These are phyloP conservation scores for Guadua angustifolia DNA, from an alignment of 176 grass and related monocot species.

Conservation along the genomic window DNA sequence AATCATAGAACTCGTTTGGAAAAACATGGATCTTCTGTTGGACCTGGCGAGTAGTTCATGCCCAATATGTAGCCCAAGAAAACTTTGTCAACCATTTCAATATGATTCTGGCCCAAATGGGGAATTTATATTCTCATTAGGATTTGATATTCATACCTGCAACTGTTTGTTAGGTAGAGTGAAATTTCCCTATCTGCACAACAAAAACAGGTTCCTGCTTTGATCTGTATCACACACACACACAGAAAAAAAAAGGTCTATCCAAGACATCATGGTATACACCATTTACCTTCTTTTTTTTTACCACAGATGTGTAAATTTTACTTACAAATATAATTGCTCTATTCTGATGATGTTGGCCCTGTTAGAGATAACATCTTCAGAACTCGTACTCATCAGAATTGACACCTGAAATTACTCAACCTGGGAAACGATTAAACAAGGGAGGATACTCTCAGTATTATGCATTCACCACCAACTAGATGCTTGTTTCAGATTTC, in stretches of 20 bases:
- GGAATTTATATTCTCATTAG: background rate
- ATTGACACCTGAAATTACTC: background rate
- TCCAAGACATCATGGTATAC: background rate
- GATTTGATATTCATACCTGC: background rate
- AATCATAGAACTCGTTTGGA: background rate
- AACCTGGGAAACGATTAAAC: no score
- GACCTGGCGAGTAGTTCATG: background rate
- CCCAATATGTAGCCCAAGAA: slow-evolving; percentile 16
- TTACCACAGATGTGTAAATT: background rate
- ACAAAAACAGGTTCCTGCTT: background rate
- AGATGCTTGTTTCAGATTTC: no score
- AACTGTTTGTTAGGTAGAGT: background rate
- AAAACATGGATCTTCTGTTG: background rate
- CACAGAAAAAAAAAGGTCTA: background rate
- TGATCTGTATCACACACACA: no score
- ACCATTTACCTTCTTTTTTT: background rate
- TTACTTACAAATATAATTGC: background rate
- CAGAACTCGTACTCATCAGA: background rate
- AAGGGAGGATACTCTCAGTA: no score
- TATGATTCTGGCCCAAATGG: background rate
- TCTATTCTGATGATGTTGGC: background rate
- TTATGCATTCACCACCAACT: no score
- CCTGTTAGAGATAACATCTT: slow-evolving; percentile 34
- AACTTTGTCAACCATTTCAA: background rate
- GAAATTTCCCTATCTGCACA: background rate